Evolutionary conservation across 2,329 filamentous ascomycete species (phyloP).

Genomic region (Nemania serpens): DNA sequence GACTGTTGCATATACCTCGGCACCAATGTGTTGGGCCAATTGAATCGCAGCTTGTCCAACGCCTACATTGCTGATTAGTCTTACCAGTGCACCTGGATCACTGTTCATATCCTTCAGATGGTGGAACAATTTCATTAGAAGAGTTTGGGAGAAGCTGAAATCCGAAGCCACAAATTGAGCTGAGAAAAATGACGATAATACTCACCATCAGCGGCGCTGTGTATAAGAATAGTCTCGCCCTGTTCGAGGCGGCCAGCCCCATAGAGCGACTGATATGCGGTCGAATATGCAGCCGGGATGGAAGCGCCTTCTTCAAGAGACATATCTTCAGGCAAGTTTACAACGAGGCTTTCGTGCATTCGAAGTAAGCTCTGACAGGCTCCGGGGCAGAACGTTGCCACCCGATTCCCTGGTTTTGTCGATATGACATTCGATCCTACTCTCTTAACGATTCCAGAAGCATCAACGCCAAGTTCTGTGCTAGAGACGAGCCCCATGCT

Average conservation of each 20-base stretch:
- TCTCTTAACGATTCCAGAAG: constrained; percentile 16
- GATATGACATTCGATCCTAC: constrained; percentile 10
- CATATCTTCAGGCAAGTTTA: constrained; percentile 5
- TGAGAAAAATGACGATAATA: not conserved
- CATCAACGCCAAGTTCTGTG: constrained; percentile 10
- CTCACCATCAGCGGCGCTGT: constrained; percentile 26
- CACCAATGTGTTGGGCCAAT: constrained; percentile 23
- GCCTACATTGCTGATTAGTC: constrained; percentile 1
- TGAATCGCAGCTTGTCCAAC: constrained; percentile 29
- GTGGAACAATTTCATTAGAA: too few relatives aligned
- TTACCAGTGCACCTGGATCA: too few relatives aligned
- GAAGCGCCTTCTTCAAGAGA: constrained; percentile 34
- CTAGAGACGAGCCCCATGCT: constrained; percentile 20
- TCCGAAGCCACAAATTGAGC: not conserved
- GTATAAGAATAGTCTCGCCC: constrained; percentile 34
- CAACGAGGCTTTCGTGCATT: constrained; percentile 9
- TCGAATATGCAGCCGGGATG: constrained; percentile 35
- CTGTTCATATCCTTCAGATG: too few relatives aligned
- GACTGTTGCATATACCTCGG: constrained; percentile 40
- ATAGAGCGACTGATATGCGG: constrained; percentile 37
- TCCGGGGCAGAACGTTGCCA: constrained; percentile 10
- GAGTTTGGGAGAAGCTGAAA: not conserved
- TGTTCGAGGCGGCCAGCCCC: constrained; percentile 33
- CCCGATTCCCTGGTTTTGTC: constrained; percentile 12
- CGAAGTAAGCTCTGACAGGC: constrained; percentile 14